Conservation (phyloP, 805 yeast species). For the Pichia phayaonensis region DNA sequence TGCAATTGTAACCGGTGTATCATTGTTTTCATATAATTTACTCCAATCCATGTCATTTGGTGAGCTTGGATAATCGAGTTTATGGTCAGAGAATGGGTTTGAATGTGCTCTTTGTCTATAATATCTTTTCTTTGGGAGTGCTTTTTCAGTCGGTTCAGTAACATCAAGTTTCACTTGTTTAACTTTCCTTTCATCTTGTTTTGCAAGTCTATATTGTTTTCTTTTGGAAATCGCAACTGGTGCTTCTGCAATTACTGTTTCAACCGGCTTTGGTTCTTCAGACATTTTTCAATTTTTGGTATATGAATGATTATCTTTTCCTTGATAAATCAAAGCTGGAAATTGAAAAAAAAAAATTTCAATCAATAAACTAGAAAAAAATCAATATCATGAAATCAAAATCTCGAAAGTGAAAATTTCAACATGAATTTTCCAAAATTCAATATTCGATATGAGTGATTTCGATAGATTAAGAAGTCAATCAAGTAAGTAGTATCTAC, state of each 20-base stretch:
- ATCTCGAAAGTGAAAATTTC: neutral
- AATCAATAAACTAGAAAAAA: neutral
- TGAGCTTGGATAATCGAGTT: conserved; percentile 73
- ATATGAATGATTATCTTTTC: neutral
- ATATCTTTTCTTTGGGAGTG: conserved; percentile 72
- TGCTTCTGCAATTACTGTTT: neutral
- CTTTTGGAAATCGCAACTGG: conserved; percentile 3
- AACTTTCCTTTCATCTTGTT: conserved; percentile 39
- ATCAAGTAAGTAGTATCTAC: no score
- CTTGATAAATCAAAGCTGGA: neutral
- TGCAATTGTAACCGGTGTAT: conserved; percentile 66
- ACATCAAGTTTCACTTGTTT: conserved; percentile 40
- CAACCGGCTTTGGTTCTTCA: neutral
- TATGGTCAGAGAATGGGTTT: conserved; percentile 94
- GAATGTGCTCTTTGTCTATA: conserved; percentile 98
- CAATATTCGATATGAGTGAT: no score
- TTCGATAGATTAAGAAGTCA: no score
- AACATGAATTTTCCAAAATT: neutral
- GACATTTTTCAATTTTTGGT: neutral
- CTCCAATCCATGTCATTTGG: conserved; percentile 90
- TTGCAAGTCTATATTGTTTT: conserved; percentile 9
- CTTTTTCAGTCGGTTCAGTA: conserved; percentile 15
- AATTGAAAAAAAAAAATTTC: neutral
- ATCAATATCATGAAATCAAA: neutral
- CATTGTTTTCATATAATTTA: conserved; percentile 59